Conservation (phyloP, 768 basidiomycete species). For the Pleurotus eryngii region DNA sequence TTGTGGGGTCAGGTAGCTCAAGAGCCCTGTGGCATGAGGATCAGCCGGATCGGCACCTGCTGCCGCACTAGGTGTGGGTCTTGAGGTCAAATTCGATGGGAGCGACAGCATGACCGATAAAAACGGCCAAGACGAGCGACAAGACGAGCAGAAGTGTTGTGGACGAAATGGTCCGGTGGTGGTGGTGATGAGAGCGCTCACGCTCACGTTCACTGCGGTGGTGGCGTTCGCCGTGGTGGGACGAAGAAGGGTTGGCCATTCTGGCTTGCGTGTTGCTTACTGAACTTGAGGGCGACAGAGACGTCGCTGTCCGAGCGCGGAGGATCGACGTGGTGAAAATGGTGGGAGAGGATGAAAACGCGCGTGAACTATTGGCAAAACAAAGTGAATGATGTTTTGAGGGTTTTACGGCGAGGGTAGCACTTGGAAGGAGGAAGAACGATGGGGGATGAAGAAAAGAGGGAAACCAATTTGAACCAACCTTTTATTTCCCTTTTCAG, state of each 20-base stretch:
- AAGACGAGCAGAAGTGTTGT: constrained; percentile 85
- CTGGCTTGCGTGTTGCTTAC: constrained; percentile 62
- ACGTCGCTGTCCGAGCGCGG: constrained; percentile 54
- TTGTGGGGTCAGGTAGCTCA: constrained; percentile 77
- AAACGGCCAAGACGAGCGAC: constrained; percentile 80
- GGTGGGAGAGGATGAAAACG: constrained; percentile 28
- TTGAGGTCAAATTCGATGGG: constrained; percentile 50
- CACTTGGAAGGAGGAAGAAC: constrained; percentile 16
- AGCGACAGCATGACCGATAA: constrained; percentile 90
- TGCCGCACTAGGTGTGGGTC: constrained; percentile 1
- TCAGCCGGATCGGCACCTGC: constrained; percentile 30
- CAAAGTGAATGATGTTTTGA: not conserved
- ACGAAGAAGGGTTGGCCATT: constrained; percentile 88
- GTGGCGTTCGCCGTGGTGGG: constrained; percentile 64
- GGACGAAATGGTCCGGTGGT: constrained; percentile 84
- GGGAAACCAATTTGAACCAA: constrained; percentile 5
- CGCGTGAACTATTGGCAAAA: constrained; percentile 4
- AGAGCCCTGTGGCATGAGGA: constrained; percentile 49
- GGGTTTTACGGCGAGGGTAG: constrained; percentile 8
- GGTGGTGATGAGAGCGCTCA: constrained; percentile 67
- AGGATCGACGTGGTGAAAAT: constrained; percentile 64
- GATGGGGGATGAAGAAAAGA: constrained; percentile 15
- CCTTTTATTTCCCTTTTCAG: constrained; percentile 7
- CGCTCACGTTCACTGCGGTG: constrained; percentile 42
- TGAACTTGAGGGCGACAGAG: constrained; percentile 72